Conservation (phyloP, 208 protist genomes). For the Leishmania guyanensis region DNA sequence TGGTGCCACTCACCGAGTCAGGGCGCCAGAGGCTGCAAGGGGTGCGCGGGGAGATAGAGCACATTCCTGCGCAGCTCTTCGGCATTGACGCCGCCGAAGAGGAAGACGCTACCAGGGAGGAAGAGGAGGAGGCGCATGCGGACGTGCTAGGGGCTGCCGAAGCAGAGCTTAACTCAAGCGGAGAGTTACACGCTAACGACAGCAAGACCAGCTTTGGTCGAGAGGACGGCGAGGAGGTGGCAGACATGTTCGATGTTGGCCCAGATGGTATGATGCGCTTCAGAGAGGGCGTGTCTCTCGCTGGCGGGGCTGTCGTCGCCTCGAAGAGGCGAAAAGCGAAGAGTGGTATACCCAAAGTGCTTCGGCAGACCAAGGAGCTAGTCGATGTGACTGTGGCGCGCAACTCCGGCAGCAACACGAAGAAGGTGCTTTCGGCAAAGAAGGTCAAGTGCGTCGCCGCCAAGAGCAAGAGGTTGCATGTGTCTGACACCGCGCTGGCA, state of each 20-base stretch:
- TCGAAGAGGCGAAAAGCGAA: conserved; percentile 11
- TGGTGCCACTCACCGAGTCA: conserved; percentile 72
- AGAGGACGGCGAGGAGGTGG: conserved; percentile 5
- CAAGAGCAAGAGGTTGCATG: neutral
- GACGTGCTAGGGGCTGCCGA: neutral
- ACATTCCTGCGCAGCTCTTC: conserved; percentile 80
- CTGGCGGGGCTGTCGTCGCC: neutral
- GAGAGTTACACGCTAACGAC: conserved; percentile 16
- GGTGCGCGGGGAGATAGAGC: conserved; percentile 49
- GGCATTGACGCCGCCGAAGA: conserved; percentile 46
- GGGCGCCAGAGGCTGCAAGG: conserved; percentile 25
- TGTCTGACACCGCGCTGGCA: neutral
- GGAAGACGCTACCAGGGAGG: conserved; percentile 21
- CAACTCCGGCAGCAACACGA: conserved; percentile 10
- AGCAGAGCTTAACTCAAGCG: conserved; percentile 7
- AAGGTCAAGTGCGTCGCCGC: conserved; percentile 13
- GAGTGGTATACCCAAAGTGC: conserved; percentile 27
- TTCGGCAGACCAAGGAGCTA: conserved; percentile 39
- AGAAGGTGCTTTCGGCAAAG: conserved; percentile 21
- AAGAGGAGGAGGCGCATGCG: conserved; percentile 13
- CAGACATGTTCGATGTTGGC: conserved; percentile 21
- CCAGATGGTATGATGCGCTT: conserved; percentile 28
- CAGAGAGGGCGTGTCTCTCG: conserved; percentile 9
- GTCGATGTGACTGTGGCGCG: neutral
- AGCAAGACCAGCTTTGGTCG: conserved; percentile 14